Evolutionary conservation across 768 basidiomycete species (phyloP).

Genomic region (Cyathus striatus): DNA sequence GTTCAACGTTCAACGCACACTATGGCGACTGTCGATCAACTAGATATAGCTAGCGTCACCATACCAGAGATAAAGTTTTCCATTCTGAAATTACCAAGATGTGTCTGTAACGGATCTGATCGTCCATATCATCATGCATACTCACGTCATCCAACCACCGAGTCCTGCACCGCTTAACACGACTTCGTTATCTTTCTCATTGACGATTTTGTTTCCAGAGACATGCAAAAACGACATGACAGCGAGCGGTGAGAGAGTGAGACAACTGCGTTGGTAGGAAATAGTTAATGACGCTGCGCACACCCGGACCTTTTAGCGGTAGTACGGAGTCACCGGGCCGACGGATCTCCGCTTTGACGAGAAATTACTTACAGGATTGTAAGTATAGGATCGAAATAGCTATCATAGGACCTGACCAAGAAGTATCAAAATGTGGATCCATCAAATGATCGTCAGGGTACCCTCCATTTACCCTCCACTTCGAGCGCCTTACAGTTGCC

Average conservation of each 20-base stretch:
- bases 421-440: no score
- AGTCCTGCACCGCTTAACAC: slow-evolving; percentile 68
- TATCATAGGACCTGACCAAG: no score
- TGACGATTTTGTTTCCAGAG: slow-evolving; percentile 54
- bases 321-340: no score
- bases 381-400: no score
- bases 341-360: no score
- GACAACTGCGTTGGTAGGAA: no score
- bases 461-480: no score
- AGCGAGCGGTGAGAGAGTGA: background rate
- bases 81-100: slow-evolving; percentile 38
- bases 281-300: no score
- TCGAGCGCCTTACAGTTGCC: no score
- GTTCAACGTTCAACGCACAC: background rate
- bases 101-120: background rate
- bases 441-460: no score
- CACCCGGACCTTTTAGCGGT: no score
- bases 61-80: slow-evolving; percentile 72
- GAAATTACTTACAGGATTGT: no score
- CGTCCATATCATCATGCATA: slow-evolving; percentile 14
- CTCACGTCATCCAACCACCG: slow-evolving; percentile 79
- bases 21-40: background rate
- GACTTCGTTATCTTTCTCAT: slow-evolving; percentile 49
- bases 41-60: background rate
- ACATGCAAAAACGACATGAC: slow-evolving; percentile 51